Percentiles rank a stretch among this genome's conserved stretches.
Evolutionary conservation across 1,284 basidiomycete species (phyloP).

Genomic region (Boletellus deceptivus): DNA sequence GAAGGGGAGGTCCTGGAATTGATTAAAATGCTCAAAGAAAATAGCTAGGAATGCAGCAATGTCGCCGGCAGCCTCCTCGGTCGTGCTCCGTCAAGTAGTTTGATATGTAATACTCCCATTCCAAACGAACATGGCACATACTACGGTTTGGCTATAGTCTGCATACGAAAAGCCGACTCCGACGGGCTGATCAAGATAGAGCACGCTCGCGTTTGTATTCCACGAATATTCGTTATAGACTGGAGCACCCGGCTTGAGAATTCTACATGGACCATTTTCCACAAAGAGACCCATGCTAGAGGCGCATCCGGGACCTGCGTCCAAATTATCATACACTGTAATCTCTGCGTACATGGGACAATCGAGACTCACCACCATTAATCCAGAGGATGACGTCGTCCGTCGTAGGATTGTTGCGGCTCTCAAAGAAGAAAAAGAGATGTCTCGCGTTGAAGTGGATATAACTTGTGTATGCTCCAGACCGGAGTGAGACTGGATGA

Average conservation of each 20-base stretch:
- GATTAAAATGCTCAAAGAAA: slow-evolving; percentile 59
- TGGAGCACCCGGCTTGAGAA: slow-evolving; percentile 32
- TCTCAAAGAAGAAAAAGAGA: slow-evolving; percentile 43
- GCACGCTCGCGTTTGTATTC: slow-evolving; percentile 58
- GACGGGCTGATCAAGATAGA: slow-evolving; percentile 66
- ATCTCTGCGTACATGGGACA: background rate
- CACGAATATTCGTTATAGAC: slow-evolving; percentile 52
- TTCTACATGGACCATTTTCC: slow-evolving; percentile 37
- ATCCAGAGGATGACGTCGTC: slow-evolving; percentile 70
- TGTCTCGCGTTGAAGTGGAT: slow-evolving; percentile 50
- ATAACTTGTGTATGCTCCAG: slow-evolving; percentile 59
- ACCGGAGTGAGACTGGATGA: background rate
- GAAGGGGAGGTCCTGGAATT: slow-evolving; percentile 52
- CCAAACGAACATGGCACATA: slow-evolving; percentile 14
- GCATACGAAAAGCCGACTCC: slow-evolving; percentile 67
- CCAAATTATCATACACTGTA: background rate
- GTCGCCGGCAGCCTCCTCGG: slow-evolving; percentile 60
- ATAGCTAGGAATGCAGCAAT: slow-evolving; percentile 61
- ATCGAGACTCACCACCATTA: slow-evolving; percentile 46
- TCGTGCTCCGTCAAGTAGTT: slow-evolving; percentile 32
- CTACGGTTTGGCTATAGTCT: slow-evolving; percentile 54
- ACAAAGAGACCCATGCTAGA: slow-evolving; percentile 15
- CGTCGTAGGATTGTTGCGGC: background rate
- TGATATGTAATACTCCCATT: background rate
- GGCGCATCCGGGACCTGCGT: slow-evolving; percentile 4